Percentiles rank a stretch among this genome's conserved stretches.
Evolutionary conservation across 73 alveolate genomes (phyloP).

Genomic region (Strombidium stylifer): DNA sequence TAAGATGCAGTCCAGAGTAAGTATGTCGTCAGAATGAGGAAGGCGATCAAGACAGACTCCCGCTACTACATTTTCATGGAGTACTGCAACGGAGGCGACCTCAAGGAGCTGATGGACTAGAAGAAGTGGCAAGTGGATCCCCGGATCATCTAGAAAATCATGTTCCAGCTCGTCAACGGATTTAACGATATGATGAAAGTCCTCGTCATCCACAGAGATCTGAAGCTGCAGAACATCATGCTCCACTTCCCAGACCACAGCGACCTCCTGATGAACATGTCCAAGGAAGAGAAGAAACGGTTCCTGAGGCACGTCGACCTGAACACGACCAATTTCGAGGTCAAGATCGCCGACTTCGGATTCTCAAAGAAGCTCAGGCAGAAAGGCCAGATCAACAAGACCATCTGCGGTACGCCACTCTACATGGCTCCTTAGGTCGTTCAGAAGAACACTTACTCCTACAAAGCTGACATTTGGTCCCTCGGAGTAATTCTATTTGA

Average conservation of each 20-base stretch:
- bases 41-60: constrained; percentile 59
- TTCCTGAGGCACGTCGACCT: constrained; percentile 19
- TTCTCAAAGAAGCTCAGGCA: constrained; percentile 71
- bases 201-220: constrained; percentile 77
- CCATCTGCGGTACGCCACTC: constrained; percentile 95
- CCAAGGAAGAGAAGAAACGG: neutral
- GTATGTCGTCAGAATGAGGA: constrained; percentile 39
- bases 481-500: constrained; percentile 30
- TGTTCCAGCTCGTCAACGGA: constrained; percentile 69
- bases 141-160: constrained; percentile 48
- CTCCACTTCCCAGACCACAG: constrained; percentile 51
- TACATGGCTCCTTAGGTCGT: constrained; percentile 95
- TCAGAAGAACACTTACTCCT: constrained; percentile 58
- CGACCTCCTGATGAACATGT: neutral
- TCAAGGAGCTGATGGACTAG: constrained; percentile 41
- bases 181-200: constrained; percentile 57
- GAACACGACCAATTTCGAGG: constrained; percentile 21
- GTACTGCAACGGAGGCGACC: constrained; percentile 95
- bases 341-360: constrained; percentile 95
- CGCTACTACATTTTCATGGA: constrained; percentile 84
- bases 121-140: constrained; percentile 53
- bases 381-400: constrained; percentile 21
- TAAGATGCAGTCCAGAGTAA: constrained; percentile 27
- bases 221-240: constrained; percentile 79
- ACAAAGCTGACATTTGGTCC: constrained; percentile 48